Percentiles rank a stretch among this genome's conserved stretches.
These are phyloP conservation scores for Angomonas ambiguus DNA, from an alignment of 208 protist species.

Conservation along the genomic window DNA sequence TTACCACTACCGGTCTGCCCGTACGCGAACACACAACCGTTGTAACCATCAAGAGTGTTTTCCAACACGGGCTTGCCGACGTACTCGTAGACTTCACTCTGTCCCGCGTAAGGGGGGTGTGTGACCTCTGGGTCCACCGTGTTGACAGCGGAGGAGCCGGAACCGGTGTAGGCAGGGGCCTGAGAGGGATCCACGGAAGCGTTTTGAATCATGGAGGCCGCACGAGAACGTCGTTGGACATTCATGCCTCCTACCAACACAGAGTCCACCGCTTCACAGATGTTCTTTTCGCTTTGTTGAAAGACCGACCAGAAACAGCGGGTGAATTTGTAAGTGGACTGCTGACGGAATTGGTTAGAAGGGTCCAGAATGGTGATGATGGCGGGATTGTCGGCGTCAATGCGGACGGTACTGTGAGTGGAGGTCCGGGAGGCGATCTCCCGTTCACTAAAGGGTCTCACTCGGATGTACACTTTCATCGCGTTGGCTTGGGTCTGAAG, in stretches of 20 bases:
- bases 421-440: conserved; percentile 42
- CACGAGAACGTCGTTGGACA: conserved; percentile 23
- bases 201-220: conserved; percentile 18
- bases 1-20: conserved; percentile 90
- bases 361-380: conserved; percentile 70
- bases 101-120: conserved; percentile 71
- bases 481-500: conserved; percentile 43
- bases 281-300: conserved; percentile 10
- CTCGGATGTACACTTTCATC: conserved; percentile 85
- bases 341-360: conserved; percentile 43
- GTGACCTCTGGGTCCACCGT: conserved; percentile 29
- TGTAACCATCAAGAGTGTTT: conserved; percentile 82
- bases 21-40: conserved; percentile 89
- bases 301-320: conserved; percentile 84
- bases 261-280: conserved; percentile 19
- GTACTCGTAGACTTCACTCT: conserved; percentile 66
- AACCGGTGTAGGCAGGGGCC: conserved; percentile 5
- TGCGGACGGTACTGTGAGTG: conserved; percentile 59
- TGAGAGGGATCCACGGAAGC: conserved; percentile 14
- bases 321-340: conserved; percentile 62
- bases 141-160: conserved; percentile 50
- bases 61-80: conserved; percentile 69
- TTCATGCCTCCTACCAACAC: conserved; percentile 53
- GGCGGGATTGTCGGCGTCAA: conserved; percentile 67
- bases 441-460: conserved; percentile 80